Evolutionary conservation across 805 yeast genomes (phyloP).

Genomic region (Blastobotrys terrestris): DNA sequence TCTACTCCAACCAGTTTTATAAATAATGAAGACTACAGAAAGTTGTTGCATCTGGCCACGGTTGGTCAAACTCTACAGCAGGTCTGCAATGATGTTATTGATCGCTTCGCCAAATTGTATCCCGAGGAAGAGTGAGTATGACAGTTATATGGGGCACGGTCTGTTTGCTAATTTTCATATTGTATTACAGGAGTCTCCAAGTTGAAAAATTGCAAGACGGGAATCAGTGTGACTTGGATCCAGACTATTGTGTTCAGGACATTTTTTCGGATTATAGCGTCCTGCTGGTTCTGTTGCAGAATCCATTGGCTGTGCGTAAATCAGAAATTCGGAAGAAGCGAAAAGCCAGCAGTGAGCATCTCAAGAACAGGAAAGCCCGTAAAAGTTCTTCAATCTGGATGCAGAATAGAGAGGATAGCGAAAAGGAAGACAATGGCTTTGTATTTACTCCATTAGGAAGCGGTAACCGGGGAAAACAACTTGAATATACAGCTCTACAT

Average conservation of each 20-base stretch:
- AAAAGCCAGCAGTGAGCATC: constrained; percentile 2
- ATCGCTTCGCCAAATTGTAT: constrained; percentile 54
- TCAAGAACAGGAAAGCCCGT: constrained; percentile 1
- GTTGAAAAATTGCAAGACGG: constrained; percentile 62
- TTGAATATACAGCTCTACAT: not conserved
- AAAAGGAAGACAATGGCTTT: not conserved
- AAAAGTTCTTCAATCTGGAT: constrained; percentile 14
- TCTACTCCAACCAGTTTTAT: not conserved
- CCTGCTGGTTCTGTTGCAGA: constrained; percentile 6
- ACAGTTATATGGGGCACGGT: not conserved
- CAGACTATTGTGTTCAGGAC: constrained; percentile 61
- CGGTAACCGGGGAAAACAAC: not conserved
- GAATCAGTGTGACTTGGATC: constrained; percentile 70
- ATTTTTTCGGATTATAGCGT: constrained; percentile 51
- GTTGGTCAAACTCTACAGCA: constrained; percentile 41
- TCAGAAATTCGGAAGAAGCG: constrained; percentile 1
- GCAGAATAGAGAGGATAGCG: constrained; percentile 1
- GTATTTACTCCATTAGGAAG: not conserved
- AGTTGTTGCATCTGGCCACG: constrained; percentile 60
- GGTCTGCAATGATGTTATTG: constrained; percentile 49
- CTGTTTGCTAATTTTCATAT: not conserved
- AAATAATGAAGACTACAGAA: constrained; percentile 25
- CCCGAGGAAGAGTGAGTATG: constrained; percentile 44
- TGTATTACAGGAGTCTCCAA: constrained; percentile 4
- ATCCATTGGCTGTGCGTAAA: not conserved